Evolutionary conservation across 139 green algal species (phyloP), one percentile per base, ranked within the genome.

Genomic region (Closterium sp.): DNA sequence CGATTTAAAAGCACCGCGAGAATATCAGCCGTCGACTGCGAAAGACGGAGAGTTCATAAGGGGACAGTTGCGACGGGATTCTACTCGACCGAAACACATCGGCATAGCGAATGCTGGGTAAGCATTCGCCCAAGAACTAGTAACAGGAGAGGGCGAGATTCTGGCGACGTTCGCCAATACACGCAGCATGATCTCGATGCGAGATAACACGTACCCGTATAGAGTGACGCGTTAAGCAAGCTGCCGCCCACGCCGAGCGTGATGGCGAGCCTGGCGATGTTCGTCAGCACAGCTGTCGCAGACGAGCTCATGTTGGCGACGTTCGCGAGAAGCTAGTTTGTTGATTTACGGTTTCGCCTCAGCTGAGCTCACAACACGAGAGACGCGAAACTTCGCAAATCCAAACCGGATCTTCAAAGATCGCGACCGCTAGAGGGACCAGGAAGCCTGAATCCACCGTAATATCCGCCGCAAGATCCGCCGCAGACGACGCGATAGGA

Each of bases 211-310:
- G 9, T 87, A 91, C 91, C 91, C 21, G 91, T 93, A 38, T 93
- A 93, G 88, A 93, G 91, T 29, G 91, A 93, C 19, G 91, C 91
- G 28, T 93, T 91, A 27, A 91, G 22, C 21, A 93, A 19, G 87
- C 87, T 92, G 86, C 91, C 91, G 19, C 87, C 91, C 27, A 93
- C 27, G 29, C 91, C 91, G 10, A 93, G 34, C 88, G 88, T 38
- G n/a, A 91, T 87, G 11, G 91, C 91, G 24, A 32, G 19, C 24
- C 91, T 90, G 31, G 91, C 91, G 31, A 93, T 34, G 38, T 87
- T 92, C 21, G 87, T 87, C 88, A 93, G 88, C 91, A 93, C 42
- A 31, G 93, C 34, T 31, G 32, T 90, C 70, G 91, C 87, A 1
- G 85, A 87, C 22, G 85, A 30, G 28, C 85, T 87, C 85, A 87